Base-by-base conservation (phyloP, 208 protist species). In the Trypanosoma mega region DNA sequence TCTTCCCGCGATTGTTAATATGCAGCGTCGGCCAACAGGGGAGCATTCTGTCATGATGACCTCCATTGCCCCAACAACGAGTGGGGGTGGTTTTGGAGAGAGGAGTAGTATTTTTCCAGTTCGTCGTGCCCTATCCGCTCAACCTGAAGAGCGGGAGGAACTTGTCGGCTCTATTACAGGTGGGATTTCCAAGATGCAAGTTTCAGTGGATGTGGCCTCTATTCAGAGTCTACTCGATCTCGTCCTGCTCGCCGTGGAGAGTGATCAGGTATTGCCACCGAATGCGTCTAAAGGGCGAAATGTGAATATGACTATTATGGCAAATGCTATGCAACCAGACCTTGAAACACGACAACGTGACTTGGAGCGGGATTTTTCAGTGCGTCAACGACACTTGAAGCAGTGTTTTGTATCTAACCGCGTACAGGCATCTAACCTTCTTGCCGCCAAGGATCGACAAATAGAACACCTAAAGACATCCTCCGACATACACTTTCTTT, bases 171-270 rank as follows among this genome's bases (percentile, higher is more conserved):
- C 46, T 27, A 34, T 2, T 51, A 48, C 34, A 0, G 26, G 2
- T 16, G 34, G 2, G 31, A 12, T 8, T 8, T 2, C 23, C 23
- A 33, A 31, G 21, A 46, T 7, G 21, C 26, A 20, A 26, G 5
- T 74, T 5, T 62, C 61, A 16, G 24, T 69, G 44, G 87, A 90
- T 37, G 61, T 92, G 18, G 72, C 75, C 26, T 64, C 79, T 0
- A 71, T 96, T 39, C 75, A 92, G 29, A 93, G 86, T 61, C 68
- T 96, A 14, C 72, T 96, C 0, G 90, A 96, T 58, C 61, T 93
- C 18, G 86, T 82, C 3, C 60, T 96, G 8, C 70, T 96, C 14
- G 90, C 85, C 1, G 87, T 96, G 34, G 84, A 96, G 64, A 80
- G 84, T 50, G 84, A 92, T 55, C 66, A 84, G 14, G 63, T 78